phyloP scores from a whole-genome alignment of 2,329 filamentous ascomycete genomes.

The Fusarium tricinctum region DNA sequence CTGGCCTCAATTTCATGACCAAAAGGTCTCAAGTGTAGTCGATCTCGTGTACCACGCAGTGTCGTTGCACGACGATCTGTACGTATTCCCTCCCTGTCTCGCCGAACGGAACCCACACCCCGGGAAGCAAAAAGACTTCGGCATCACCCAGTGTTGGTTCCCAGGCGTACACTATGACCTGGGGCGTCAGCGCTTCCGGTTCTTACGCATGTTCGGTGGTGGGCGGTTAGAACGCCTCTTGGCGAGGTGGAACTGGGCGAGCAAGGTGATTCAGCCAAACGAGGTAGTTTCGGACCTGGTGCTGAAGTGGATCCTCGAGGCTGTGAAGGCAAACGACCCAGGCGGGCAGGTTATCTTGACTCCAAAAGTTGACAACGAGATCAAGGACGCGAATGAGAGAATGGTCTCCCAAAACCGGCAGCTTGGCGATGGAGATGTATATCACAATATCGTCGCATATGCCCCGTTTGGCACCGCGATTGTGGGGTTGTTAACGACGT shows the following conservation, averaged over 20 bases:
- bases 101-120: background rate
- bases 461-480: slow-evolving; percentile 2
- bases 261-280: slow-evolving; percentile 1
- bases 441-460: background rate
- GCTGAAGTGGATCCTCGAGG: background rate
- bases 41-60: background rate
- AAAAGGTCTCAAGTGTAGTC: slow-evolving; percentile 1
- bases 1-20: background rate
- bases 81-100: background rate
- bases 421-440: slow-evolving; percentile 3
- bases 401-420: background rate
- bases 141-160: background rate
- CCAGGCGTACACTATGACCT: background rate
- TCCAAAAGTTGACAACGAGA: background rate
- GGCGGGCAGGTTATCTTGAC: background rate
- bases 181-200: background rate
- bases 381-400: background rate
- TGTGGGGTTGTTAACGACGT: background rate
- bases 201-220: background rate
- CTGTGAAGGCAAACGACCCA: background rate
- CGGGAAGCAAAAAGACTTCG: background rate
- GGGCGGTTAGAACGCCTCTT: background rate
- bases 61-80: background rate
- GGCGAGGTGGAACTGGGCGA: background rate
- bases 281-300: background rate